Base-by-base conservation (phyloP, 1,139 yeast genomes). In the Suhomyces panamericanus region DNA sequence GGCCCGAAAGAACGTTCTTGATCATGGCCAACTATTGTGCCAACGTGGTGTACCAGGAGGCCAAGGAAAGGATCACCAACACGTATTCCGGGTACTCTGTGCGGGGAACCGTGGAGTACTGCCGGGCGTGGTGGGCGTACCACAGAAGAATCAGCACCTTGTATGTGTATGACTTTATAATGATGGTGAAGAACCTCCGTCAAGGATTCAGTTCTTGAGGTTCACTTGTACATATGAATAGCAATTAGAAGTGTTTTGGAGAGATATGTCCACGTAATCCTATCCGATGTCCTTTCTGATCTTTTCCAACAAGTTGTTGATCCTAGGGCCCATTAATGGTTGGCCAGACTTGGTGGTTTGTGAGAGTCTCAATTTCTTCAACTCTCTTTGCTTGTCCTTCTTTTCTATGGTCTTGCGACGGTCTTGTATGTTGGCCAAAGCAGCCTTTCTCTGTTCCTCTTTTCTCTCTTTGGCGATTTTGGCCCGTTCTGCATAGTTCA, bases 21-120 rank as follows among this genome's bases (percentile, higher is more conserved):
- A 89, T 93, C 41, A 78, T 93, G 85, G 95, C 96, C 1, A 80
- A 81, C 37, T 93, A 93, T 63, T 93, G 98, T 69, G 91, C 97
- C 0, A 70, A 71, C 27, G 81, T 90, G 0, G 93, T 89, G 1
- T 87, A 81, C 56, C 77, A 77, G 26, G 96, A 89, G 58, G 75
- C 78, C 2, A 59, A 67, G 26, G 85, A 81, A 46, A 48, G 47
- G 5, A 75, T 78, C 6, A 54, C 64, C 16, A 50, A 55, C 22
- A 50, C 55, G 16, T 64, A 65, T 48, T 52, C 56, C 2, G 64
- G 62, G 39, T 76, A 75, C 67, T 67, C 80, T 2, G 34, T 75
- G 12, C 41, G 45, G 3, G 73, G 81, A 71, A 36, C 72, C 3
- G 45, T 59, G 29, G 66, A 64, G 1, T 65, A 64, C 41, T 35